Evolutionary conservation across 352 stramenopile genomes (phyloP).

Genomic region (Phytophthora rubi): DNA sequence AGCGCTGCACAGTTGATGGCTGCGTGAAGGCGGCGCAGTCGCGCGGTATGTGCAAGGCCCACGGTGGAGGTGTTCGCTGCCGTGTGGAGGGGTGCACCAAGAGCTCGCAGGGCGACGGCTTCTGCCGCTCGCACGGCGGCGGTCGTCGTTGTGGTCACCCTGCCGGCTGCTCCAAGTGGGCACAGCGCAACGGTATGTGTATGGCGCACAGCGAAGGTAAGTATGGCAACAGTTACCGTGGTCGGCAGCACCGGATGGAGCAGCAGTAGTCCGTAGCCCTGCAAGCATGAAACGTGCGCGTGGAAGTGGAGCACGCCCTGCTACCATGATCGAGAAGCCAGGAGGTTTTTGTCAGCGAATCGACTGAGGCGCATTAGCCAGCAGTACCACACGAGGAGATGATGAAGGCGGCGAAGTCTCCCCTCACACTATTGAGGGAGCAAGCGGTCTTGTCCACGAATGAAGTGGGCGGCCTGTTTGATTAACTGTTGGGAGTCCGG

Average conservation of each 20-base stretch:
- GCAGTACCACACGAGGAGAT: conserved; percentile 36
- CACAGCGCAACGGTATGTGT: conserved; percentile 86
- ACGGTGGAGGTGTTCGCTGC: conserved; percentile 83
- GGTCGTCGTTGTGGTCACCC: conserved; percentile 75
- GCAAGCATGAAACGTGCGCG: conserved; percentile 21
- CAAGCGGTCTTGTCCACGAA: conserved; percentile 26
- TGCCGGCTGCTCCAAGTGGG: conserved; percentile 80
- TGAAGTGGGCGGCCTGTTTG: conserved; percentile 30
- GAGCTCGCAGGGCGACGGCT: conserved; percentile 85
- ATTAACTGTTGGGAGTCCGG: conserved; percentile 19
- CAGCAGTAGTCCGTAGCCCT: conserved; percentile 14
- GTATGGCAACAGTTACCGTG: conserved; percentile 85
- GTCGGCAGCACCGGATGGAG: conserved; percentile 55
- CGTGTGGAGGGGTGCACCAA: conserved; percentile 84
- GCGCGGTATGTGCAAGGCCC: conserved; percentile 86
- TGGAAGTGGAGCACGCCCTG: conserved; percentile 8
- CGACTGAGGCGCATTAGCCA: conserved; percentile 24
- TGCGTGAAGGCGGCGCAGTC: conserved; percentile 83
- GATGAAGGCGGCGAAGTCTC: conserved; percentile 23
- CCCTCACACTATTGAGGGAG: conserved; percentile 22
- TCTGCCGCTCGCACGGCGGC: conserved; percentile 80
- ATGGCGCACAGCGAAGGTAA: conserved; percentile 86
- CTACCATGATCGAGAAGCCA: conserved; percentile 16
- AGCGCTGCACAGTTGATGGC: conserved; percentile 82
- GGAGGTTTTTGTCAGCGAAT: conserved; percentile 21